These are phyloP conservation scores for Pseudogymnoascus verrucosus DNA, from an alignment of 2,329 filamentous ascomycete genomes.

Conservation along the genomic window DNA sequence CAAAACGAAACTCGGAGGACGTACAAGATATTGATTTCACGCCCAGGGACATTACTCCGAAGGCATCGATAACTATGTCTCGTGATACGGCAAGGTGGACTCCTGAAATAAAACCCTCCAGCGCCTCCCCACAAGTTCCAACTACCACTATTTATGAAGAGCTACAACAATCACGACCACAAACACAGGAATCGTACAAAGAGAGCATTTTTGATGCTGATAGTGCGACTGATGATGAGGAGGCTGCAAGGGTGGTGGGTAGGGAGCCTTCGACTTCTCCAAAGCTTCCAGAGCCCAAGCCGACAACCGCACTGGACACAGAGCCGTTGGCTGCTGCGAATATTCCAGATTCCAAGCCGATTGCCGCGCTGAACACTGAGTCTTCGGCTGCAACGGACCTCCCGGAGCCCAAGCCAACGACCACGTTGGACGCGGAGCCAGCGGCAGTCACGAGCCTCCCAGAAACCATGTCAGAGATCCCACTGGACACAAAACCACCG, in stretches of 20 bases:
- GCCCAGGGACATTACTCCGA: not conserved
- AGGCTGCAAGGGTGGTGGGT: not conserved
- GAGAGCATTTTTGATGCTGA: slow-evolving; percentile 29
- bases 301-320: not conserved
- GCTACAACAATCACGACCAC: slow-evolving; percentile 15
- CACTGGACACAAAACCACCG: not conserved
- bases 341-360: not conserved
- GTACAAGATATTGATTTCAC: not conserved
- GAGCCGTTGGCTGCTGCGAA: not conserved
- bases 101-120: not conserved
- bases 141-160: not conserved
- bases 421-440: not conserved
- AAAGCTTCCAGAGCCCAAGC: not conserved
- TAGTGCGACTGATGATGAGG: not conserved
- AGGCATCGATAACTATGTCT: not conserved
- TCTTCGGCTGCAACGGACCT: not conserved
- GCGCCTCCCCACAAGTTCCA: not conserved
- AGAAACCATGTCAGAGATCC: not conserved
- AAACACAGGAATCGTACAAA: slow-evolving; percentile 22
- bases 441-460: not conserved
- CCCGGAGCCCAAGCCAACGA: not conserved
- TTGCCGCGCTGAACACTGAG: not conserved
- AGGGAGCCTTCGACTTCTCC: not conserved
- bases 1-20: not conserved
- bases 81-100: not conserved